Evolutionary conservation across 495 filamentous ascomycete species (phyloP), one percentile per base, ranked within the genome.

Genomic region (Penicillium cinerascens): DNA sequence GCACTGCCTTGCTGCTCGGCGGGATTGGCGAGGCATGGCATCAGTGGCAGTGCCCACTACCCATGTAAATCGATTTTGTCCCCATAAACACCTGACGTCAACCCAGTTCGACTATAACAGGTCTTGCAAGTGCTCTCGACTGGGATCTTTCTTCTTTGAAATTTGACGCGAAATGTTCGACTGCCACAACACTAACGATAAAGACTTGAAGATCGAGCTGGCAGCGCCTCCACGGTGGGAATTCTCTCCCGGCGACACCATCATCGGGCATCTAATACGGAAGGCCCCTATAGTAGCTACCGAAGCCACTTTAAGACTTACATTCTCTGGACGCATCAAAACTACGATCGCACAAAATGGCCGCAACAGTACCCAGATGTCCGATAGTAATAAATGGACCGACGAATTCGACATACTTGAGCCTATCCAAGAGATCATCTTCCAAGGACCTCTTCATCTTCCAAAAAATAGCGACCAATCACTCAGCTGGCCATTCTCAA

Each of bases 191-290:
- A 23, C 22, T 6, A 23, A 6, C 22, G 22, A 23, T 23, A 23
- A 23, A 45, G 43, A 45, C 33, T 16, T 54, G 13, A 47, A 51
- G n/a, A 40, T 56, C 21, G 47, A 51, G 22, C 15, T 56, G 47
- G 54, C 54, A 3, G 47, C 54, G 3, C 54, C 54, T 18, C 29
- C 54, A 17, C 27, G 47, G 15, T 56, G 54, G 54, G 20, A 42
- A 2, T 56, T 40, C 29, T 35, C 54, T 2, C 17, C 54, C 2
- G 47, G 54, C 36, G 54, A 56, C 20, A 51, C 47, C 21, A 51
- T 56, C 42, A 56, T 56, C 20, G 47, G 54, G 0, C 51, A 41
- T 16, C 15, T 56, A 6, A 6, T 56, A 10, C 46, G 54, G 18
- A 21, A 26, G 2, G 8, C 47, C 0, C 39, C 16, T 5, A 45